Percentiles rank a stretch among this genome's conserved stretches.
Evolutionary conservation across 345 rosid species (phyloP).

Genomic region (Linum usitatissimum): DNA sequence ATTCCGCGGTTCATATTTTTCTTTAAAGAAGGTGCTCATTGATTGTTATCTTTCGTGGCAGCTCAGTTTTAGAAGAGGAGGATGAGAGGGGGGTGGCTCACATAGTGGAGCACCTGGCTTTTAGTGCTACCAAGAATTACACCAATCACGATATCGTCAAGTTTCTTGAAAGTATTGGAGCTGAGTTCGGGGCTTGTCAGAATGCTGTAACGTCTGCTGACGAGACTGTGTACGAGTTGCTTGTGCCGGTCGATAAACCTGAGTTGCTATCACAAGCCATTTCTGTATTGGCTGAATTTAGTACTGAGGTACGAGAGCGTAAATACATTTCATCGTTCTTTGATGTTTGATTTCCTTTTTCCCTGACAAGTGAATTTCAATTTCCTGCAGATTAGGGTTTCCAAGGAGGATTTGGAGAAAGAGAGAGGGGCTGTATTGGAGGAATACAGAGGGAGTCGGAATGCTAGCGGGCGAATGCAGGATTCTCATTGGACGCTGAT

Average conservation of each 20-base stretch:
- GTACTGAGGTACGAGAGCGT: conserved; percentile 52
- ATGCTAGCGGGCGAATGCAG: conserved; percentile 83
- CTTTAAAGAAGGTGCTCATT: conserved; percentile 23
- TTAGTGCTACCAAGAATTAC: conserved; percentile 72
- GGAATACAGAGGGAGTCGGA: conserved; percentile 71
- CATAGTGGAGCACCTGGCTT: conserved; percentile 90
- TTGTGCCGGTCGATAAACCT: conserved; percentile 87
- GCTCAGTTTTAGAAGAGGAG: conserved; percentile 97
- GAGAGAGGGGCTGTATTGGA: conserved; percentile 96
- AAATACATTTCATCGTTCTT: neutral
- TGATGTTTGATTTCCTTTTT: neutral
- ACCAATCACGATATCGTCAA: conserved; percentile 85
- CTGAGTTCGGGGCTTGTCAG: conserved; percentile 94
- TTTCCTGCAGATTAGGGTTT: conserved; percentile 68
- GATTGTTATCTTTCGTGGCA: conserved; percentile 38
- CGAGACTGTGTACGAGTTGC: conserved; percentile 78
- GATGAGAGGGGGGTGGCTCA: conserved; percentile 94
- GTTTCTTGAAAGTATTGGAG: conserved; percentile 87
- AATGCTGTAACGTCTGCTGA: conserved; percentile 87
- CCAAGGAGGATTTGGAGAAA: conserved; percentile 74
- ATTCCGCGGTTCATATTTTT: neutral
- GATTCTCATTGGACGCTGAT: conserved; percentile 80
- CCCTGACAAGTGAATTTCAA: conserved; percentile 1
- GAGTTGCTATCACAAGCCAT: conserved; percentile 68
- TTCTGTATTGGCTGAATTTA: conserved; percentile 75